Conservation (phyloP, 176 grass and related monocot species). For the Aechmea fasciata region DNA sequence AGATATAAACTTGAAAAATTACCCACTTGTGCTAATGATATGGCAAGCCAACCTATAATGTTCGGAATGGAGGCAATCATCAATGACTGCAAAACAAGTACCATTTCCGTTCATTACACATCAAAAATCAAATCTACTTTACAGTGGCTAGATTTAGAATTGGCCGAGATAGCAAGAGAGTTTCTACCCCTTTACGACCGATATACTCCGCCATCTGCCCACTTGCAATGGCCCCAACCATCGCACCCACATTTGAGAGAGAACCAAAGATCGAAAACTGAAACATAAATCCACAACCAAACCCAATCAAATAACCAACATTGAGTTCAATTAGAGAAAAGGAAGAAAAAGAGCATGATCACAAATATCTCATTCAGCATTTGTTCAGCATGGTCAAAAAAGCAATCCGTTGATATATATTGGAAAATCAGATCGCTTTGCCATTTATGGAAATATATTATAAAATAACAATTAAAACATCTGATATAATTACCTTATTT, state of each 20-base stretch:
- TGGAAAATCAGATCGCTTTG: no score
- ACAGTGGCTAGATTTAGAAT: background rate
- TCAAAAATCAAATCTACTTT: background rate
- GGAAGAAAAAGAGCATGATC: background rate
- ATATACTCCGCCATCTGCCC: slow-evolving; percentile 92
- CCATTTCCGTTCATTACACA: background rate
- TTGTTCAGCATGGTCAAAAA: no score
- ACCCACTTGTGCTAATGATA: slow-evolving; percentile 84
- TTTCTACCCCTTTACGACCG: slow-evolving; percentile 75
- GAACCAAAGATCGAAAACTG: slow-evolving; percentile 96
- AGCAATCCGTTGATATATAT: no score
- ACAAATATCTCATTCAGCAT: background rate
- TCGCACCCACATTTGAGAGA: slow-evolving; percentile 83
- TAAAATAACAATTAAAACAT: no score
- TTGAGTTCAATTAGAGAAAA: background rate
- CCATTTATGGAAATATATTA: no score
- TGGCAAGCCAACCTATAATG: slow-evolving; percentile 88
- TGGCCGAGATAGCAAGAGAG: background rate
- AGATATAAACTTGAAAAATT: background rate
- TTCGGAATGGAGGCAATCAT: slow-evolving; percentile 94
- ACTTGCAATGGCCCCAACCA: slow-evolving; percentile 87
- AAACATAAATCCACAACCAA: background rate
- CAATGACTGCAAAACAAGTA: slow-evolving; percentile 44
- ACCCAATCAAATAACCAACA: background rate
- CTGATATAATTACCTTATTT: no score